Base-by-base conservation (phyloP, 2,329 filamentous ascomycete species). In the Plectosphaerella sp. region DNA sequence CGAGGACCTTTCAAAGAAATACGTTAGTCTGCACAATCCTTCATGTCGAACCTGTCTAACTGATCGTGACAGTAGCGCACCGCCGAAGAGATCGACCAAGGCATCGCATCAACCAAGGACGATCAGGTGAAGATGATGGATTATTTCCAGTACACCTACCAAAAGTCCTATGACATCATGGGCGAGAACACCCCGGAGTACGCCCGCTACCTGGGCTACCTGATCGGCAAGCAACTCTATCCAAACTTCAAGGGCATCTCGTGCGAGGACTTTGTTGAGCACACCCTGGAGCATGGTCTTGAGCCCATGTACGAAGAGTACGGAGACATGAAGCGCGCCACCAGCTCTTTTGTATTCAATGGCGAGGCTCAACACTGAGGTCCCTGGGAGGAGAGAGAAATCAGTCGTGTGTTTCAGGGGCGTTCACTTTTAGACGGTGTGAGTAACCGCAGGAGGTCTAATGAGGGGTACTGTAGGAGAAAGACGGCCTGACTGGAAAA, bases 181-280 rank as follows among this genome's bases (percentile, higher is more conserved):
- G 75, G 72, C 1, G 80, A 84, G 55, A 82, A 82, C 60, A 75
- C 67, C 9, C 76, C 74, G 0, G 74, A 78, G 51, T 69, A 73
- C 56, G 80, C 80, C 14, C 67, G 71, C 48, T 82, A 82, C 54
- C 66, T 83, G 7, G 79, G 79, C 2, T 82, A 83, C 59, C 53
- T 82, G 18, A 67, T 72, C 50, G 71, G 67, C 36, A 75, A 73
- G 57, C 74, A 82, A n/a, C 64, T 83, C 18, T 83, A 82, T 58
- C 79, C 79, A 3, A 76, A 79, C 18, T 67, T 80, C 18, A 43
- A 16, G 12, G 47, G 36, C 2, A 54, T 36, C 3, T 20, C 49
- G 4, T 52, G 50, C n/a, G 52, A 56, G 33, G 9, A 52, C 2
- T 56, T 28, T 28, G 25, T 28, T 28, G 5, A 9, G 25, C 5